Percentiles rank a stretch among this genome's conserved stretches.
Conservation (phyloP, 345 rosid species). For the Erysimum cheiranthoides region DNA sequence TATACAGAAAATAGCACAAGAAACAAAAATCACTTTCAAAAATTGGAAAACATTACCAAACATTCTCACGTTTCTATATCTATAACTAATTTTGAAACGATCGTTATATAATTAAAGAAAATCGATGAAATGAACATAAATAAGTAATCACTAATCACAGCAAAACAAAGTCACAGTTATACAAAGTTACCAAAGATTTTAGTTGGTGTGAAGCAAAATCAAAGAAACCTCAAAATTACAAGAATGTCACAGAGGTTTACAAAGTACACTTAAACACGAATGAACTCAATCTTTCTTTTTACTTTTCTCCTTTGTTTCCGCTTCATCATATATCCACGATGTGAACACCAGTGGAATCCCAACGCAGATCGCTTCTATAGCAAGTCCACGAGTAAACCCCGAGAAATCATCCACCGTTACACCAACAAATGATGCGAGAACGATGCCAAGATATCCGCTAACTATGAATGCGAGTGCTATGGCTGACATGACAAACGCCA, state of each 20-base stretch:
- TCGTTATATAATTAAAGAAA: too few relatives aligned
- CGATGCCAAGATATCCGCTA: slow-evolving; percentile 81
- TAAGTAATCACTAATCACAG: neutral
- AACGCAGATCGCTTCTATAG: slow-evolving; percentile 70
- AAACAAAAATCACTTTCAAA: too few relatives aligned
- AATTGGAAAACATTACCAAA: too few relatives aligned
- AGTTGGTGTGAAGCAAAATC: neutral
- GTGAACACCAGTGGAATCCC: slow-evolving; percentile 62
- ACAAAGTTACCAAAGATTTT: neutral
- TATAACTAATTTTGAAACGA: too few relatives aligned
- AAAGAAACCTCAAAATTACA: slow-evolving; percentile 7
- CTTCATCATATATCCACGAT: slow-evolving; percentile 61
- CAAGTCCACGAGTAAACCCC: slow-evolving; percentile 61
- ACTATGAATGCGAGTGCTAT: slow-evolving; percentile 72
- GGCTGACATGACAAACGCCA: slow-evolving; percentile 83
- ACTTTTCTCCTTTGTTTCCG: slow-evolving; percentile 41
- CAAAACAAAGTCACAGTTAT: neutral
- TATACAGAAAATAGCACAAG: too few relatives aligned
- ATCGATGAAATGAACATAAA: neutral
- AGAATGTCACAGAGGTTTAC: neutral
- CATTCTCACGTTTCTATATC: too few relatives aligned
- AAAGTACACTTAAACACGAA: neutral
- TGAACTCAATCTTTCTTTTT: slow-evolving; percentile 46
- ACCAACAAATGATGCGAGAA: slow-evolving; percentile 66
- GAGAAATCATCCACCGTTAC: slow-evolving; percentile 74